Conservation (phyloP, 1,284 basidiomycete species). For the Boletus smithii region DNA sequence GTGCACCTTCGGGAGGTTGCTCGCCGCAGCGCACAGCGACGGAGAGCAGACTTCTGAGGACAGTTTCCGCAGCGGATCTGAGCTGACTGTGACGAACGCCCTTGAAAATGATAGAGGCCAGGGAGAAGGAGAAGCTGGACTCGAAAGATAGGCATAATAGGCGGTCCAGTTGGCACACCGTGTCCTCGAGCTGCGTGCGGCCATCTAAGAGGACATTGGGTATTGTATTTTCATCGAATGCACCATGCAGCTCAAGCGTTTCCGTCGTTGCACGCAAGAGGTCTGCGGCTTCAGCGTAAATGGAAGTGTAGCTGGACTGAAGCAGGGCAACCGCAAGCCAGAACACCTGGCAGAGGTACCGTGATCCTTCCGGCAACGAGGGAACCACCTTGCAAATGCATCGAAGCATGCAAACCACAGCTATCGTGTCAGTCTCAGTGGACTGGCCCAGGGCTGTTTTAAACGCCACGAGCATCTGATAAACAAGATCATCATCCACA, state of each 20-base stretch:
- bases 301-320: conserved; percentile 69
- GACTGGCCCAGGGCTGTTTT: conserved; percentile 61
- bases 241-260: conserved; percentile 58
- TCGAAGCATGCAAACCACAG: conserved; percentile 82
- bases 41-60: conserved; percentile 54
- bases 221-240: conserved; percentile 55
- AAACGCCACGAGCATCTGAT: conserved; percentile 85
- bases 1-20: conserved; percentile 36
- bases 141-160: conserved; percentile 77
- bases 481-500: conserved; percentile 85
- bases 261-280: conserved; percentile 68
- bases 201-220: conserved; percentile 62
- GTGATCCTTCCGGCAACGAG: conserved; percentile 62
- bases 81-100: conserved; percentile 72
- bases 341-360: conserved; percentile 74
- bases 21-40: conserved; percentile 52
- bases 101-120: conserved; percentile 82
- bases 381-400: conserved; percentile 79
- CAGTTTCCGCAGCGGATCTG: conserved; percentile 54
- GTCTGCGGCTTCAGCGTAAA: conserved; percentile 69
- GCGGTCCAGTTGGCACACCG: conserved; percentile 70
- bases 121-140: conserved; percentile 74
- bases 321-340: conserved; percentile 84
- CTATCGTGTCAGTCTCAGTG: conserved; percentile 68
- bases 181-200: conserved; percentile 63